Evolutionary conservation across 208 protist genomes (phyloP).

Genomic region (Leishmania guyanensis): DNA sequence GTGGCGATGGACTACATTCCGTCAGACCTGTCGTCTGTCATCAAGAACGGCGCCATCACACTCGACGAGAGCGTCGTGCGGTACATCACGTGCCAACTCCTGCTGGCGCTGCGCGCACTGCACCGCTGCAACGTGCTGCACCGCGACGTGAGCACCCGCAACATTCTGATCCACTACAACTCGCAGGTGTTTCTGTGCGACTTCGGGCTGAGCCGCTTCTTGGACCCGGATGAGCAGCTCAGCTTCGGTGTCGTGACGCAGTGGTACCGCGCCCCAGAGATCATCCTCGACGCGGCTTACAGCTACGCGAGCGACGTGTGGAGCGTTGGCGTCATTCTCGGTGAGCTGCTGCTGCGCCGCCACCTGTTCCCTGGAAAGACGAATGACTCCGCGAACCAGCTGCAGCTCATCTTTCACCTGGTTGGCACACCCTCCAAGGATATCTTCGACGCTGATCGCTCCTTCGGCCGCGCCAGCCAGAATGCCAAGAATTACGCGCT

Average conservation of each 20-base stretch:
- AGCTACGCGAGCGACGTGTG: slow-evolving; percentile 87
- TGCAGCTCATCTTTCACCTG: slow-evolving; percentile 92
- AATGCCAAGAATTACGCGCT: slow-evolving; percentile 87
- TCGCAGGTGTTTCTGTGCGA: slow-evolving; percentile 91
- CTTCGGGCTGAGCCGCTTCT: slow-evolving; percentile 92
- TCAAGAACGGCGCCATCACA: slow-evolving; percentile 76
- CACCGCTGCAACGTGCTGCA: slow-evolving; percentile 84
- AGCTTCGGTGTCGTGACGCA: slow-evolving; percentile 92
- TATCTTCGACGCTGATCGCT: slow-evolving; percentile 65
- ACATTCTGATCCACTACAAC: slow-evolving; percentile 90
- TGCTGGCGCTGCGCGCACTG: slow-evolving; percentile 90
- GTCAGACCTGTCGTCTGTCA: slow-evolving; percentile 79
- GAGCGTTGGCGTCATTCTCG: slow-evolving; percentile 92
- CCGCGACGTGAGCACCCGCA: slow-evolving; percentile 88
- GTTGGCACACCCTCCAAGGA: slow-evolving; percentile 94
- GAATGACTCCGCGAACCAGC: slow-evolving; percentile 94
- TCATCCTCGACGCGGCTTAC: slow-evolving; percentile 91
- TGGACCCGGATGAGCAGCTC: slow-evolving; percentile 92
- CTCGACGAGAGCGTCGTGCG: slow-evolving; percentile 83
- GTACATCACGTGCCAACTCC: slow-evolving; percentile 86
- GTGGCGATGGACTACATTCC: slow-evolving; percentile 92
- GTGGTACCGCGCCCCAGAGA: slow-evolving; percentile 93
- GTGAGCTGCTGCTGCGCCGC: slow-evolving; percentile 87
- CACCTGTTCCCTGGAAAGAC: slow-evolving; percentile 93
- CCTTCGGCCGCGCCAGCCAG: slow-evolving; percentile 89